Percentiles rank a stretch among this genome's conserved stretches.
phyloP scores from a whole-genome alignment of 2,329 filamentous ascomycete genomes.

The Balansia obtecta region DNA sequence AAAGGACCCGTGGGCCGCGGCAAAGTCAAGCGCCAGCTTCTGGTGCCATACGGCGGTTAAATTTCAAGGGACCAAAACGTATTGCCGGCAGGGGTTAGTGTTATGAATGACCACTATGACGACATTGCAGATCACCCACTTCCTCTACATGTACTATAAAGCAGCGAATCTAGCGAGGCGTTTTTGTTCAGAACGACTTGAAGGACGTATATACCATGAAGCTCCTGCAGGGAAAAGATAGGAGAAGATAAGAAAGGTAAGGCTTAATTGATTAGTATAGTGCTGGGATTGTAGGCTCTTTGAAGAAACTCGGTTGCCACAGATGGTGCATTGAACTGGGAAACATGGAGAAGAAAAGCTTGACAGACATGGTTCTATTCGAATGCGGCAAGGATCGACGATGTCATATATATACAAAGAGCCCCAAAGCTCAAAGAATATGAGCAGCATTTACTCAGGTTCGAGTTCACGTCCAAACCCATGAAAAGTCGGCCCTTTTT shows the following conservation, averaged over 20 bases:
- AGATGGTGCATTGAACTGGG: no score
- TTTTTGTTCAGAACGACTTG: background rate
- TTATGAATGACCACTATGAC: background rate
- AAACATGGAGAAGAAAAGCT: no score
- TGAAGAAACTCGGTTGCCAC: background rate
- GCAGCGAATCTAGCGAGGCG: slow-evolving; percentile 1
- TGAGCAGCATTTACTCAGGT: no score
- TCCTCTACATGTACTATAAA: background rate
- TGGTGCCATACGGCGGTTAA: background rate
- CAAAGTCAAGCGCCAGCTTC: slow-evolving; percentile 10
- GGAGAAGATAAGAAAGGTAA: background rate
- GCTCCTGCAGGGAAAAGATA: background rate
- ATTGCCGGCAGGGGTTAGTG: background rate
- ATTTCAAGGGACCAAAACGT: background rate
- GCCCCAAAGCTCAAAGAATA: background rate
- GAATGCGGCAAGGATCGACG: background rate
- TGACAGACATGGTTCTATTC: no score
- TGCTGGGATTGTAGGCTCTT: background rate
- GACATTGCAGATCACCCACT: background rate
- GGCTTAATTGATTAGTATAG: background rate
- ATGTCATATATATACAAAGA: background rate
- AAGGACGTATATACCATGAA: background rate
- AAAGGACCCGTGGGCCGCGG: slow-evolving; percentile 17
- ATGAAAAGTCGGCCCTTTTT: background rate
- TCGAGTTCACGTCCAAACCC: background rate